Percentiles rank a stretch among this genome's conserved stretches.
Evolutionary conservation across 371 early-diverging fungal genomes (phyloP).

Genomic region (Circinella minor): DNA sequence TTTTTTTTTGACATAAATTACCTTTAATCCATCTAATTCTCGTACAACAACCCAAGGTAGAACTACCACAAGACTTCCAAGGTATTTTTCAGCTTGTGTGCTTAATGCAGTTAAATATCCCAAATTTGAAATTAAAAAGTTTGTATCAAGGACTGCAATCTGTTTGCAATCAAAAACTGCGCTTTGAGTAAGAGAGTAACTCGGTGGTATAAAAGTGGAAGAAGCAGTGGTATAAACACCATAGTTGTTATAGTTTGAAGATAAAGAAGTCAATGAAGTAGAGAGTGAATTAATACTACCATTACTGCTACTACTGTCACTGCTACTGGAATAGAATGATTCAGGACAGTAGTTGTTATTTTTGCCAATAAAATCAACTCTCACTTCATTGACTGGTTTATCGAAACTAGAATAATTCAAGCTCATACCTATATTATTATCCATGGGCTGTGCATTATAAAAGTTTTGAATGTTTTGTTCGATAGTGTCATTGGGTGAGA

Average conservation of each 20-base stretch:
- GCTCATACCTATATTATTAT: too few species aligned
- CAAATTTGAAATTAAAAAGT: slow-evolving; percentile 45
- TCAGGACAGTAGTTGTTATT: too few species aligned
- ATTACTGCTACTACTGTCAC: too few species aligned
- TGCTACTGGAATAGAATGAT: too few species aligned
- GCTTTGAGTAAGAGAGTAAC: not conserved
- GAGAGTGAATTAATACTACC: too few species aligned
- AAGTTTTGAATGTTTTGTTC: too few species aligned
- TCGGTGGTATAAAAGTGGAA: not conserved
- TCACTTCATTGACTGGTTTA: too few species aligned
- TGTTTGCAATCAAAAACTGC: slow-evolving; percentile 3
- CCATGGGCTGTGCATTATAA: too few species aligned
- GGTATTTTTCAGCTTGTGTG: slow-evolving; percentile 24
- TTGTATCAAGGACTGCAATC: slow-evolving; percentile 44
- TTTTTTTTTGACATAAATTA: slow-evolving; percentile 23
- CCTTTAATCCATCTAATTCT: slow-evolving; percentile 47
- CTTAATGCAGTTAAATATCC: slow-evolving; percentile 30
- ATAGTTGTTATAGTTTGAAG: too few species aligned
- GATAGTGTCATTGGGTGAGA: too few species aligned
- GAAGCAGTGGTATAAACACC: not conserved
- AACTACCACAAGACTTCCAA: slow-evolving; percentile 28
- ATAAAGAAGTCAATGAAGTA: not conserved
- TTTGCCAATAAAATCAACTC: too few species aligned
- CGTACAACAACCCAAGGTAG: slow-evolving; percentile 48
- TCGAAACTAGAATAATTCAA: too few species aligned